Conservation (phyloP, 2,329 filamentous ascomycete species). For the Diaporthe citriasiana region DNA sequence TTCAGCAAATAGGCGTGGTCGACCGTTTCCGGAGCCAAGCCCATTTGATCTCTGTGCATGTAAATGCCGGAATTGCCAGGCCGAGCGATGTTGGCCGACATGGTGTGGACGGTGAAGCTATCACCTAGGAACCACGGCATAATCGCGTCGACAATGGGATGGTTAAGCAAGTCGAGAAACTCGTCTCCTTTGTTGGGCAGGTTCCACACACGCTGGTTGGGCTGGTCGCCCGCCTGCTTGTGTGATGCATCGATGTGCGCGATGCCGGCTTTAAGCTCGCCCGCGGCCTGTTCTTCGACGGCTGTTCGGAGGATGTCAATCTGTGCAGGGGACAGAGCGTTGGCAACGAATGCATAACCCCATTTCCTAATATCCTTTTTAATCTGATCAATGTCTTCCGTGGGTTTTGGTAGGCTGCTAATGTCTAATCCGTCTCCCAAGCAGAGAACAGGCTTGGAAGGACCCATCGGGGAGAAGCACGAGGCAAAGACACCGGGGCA, state of each 20-base stretch:
- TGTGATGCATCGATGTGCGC: conserved; percentile 40
- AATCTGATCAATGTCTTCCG: background rate
- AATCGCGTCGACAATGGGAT: conserved; percentile 48
- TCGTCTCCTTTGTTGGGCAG: conserved; percentile 48
- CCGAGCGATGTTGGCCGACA: conserved; percentile 50
- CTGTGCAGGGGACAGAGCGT: background rate
- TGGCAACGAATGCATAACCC: background rate
- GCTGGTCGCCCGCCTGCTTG: background rate
- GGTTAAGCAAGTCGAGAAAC: conserved; percentile 49
- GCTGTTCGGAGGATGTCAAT: background rate
- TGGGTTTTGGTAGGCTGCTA: background rate
- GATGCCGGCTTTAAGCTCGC: background rate
- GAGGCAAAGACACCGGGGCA: no score
- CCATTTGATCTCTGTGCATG: conserved; percentile 49
- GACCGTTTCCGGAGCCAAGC: conserved; percentile 46
- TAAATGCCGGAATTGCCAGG: conserved; percentile 48
- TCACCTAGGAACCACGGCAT: conserved; percentile 49
- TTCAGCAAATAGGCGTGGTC: conserved; percentile 48
- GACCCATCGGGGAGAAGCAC: no score
- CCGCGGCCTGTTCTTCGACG: background rate
- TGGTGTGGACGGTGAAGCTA: conserved; percentile 47
- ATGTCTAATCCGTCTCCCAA: no score
- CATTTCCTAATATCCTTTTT: background rate
- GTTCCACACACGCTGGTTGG: conserved; percentile 42
- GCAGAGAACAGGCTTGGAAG: no score